Evolutionary conservation across 2,329 filamentous ascomycete species (phyloP), one percentile per base, ranked within the genome.

Genomic region (Beauveria brongniartii): DNA sequence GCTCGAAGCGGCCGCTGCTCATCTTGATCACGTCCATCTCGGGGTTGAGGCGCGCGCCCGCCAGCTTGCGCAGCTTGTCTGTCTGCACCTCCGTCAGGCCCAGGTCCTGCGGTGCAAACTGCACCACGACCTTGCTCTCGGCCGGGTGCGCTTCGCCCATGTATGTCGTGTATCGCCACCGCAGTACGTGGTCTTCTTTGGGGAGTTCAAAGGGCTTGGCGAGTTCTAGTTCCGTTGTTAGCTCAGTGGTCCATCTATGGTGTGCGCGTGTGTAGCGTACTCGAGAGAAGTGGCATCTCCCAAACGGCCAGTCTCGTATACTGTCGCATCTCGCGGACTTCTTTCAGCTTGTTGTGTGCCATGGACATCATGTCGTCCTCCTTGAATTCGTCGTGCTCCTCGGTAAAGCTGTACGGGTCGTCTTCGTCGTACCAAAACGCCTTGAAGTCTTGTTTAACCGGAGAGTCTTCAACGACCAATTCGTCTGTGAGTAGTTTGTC

Each of bases 151-250:
- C 80, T 76, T 97, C 94, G 69, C 93, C 93, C 82, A 99, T 88
- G 77, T 97, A 97, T 43, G 89, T 92, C 18, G 94, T 99, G 79
- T 96, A 97, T 69, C 94, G 88, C 85, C 97, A 99, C 69, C 93
- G 89, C 62, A 99, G 84, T 51, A 91, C 85, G 67, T 90, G 81
- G 51, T 85, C 74, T 34, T 80, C 73, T 16, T 82, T 81, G 2
- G 93, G 91, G 3, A 86, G 83, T 63, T 81, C 76, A 73, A 96
- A 97, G 20, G 90, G 88, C 74, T 90, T 90, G 60, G 90, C 88
- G 64, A 94, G 83, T 72, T 93, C 91, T 96, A 26, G 1, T n/a
- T 58, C 57, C 59, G 67, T 59, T 65, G 62, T 62, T 61, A 66
- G 55, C 46, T 41, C 43, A 24, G 59, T 44, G 54, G 51, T 59